Base-by-base conservation (phyloP, 148 eudicot genomes). In the Suaeda aralocaspica region DNA sequence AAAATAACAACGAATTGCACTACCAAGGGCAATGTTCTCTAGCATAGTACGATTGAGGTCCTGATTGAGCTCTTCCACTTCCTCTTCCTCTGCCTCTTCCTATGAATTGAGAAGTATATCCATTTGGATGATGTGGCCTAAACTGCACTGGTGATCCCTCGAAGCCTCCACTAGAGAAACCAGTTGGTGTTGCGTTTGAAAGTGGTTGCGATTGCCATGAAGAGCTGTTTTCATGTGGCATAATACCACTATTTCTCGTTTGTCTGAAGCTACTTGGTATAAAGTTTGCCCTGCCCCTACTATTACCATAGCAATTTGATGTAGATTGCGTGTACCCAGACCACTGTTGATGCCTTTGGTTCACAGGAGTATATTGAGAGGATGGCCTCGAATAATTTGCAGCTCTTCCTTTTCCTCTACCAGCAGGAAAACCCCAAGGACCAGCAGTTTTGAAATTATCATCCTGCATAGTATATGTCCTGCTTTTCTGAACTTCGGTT, bases 61-160 rank as follows among this genome's bases (percentile, higher is more conserved):
- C 57, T 14, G 25, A 34, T 12, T 33, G 22, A 9, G n/a, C n/a
- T n/a, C n/a, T n/a, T n/a, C n/a, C n/a, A n/a, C n/a, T n/a, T n/a
- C 52, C 77, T 50, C 71, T 31, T 31, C 77, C 67, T 67, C 72
- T 60, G 14, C 76, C 76, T 31, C 76, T 22, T 9, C 71, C 74
- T 29, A 24, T 44, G 14, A 59, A 46, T 50, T 61, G 68, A 62
- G 67, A 34, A 34, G 13, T 36, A 18, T 48, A 22, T 49, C 22
- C 61, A n/a, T n/a, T n/a, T n/a, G n/a, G n/a, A 51, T 51, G 0
- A 21, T 5, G 13, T 9, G 66, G 66, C 66, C 66, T 21, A 21
- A 39, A 21, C 18, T 61, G 66, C 21, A 4, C 25, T 19, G 65
- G 19, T 33, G 44, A 19, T 60, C 45, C 65, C 46, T 19, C 65